Percentiles rank a stretch among this genome's conserved stretches.
Evolutionary conservation across 1,284 basidiomycete genomes (phyloP).

Genomic region (Tilletia setariae): DNA sequence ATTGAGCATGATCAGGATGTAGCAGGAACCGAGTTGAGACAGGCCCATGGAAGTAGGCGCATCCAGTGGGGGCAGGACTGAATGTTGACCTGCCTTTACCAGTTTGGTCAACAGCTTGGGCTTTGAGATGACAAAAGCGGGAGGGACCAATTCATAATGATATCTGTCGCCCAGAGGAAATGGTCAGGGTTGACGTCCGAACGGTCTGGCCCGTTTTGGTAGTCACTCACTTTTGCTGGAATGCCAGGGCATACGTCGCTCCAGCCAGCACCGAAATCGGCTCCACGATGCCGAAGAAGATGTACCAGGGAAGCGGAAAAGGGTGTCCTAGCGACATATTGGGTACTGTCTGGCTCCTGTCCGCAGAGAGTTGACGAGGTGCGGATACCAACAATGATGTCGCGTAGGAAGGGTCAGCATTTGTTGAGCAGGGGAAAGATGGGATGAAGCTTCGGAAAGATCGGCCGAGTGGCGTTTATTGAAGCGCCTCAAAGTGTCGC

Average conservation of each 20-base stretch:
- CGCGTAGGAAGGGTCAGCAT: not conserved
- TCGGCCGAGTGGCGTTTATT: not conserved
- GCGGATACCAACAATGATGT: not conserved
- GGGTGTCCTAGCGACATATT: not conserved
- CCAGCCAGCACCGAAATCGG: conserved; percentile 39
- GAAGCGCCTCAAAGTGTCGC: not conserved
- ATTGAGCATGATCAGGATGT: conserved; percentile 45
- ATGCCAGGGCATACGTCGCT: conserved; percentile 29
- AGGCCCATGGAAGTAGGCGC: conserved; percentile 32
- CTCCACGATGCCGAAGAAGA: conserved; percentile 44
- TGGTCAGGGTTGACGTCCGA: not conserved
- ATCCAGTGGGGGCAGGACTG: not conserved
- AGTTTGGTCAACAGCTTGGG: conserved; percentile 21
- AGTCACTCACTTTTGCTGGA: conserved; percentile 22
- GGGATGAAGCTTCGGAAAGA: not conserved
- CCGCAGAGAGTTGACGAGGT: not conserved
- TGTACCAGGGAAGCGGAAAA: conserved; percentile 25
- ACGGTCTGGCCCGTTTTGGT: too few species aligned
- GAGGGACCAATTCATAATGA: conserved; percentile 33
- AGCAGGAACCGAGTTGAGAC: conserved; percentile 40
- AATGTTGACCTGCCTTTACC: conserved; percentile 14
- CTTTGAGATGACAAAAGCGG: conserved; percentile 16
- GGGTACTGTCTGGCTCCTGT: not conserved
- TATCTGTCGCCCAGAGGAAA: conserved; percentile 23
- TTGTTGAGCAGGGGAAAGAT: not conserved